Conservation (phyloP, 345 rosid species). For the Euphorbia peplus region DNA sequence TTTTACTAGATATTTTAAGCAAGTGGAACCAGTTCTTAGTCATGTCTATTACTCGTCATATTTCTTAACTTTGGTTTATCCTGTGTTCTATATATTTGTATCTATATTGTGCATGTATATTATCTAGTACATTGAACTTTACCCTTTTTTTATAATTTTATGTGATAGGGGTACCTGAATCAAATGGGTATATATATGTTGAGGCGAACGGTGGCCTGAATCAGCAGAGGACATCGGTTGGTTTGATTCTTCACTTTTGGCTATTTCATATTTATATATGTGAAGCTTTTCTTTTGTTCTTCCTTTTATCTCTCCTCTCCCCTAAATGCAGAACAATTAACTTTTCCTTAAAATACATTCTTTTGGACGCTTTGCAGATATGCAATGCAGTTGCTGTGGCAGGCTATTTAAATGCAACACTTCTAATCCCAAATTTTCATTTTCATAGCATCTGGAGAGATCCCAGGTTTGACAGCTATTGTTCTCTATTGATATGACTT, state of each 20-base stretch:
- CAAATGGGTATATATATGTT: constrained; percentile 89
- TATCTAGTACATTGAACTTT: constrained; percentile 1
- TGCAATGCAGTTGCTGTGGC: constrained; percentile 99
- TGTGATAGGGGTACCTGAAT: constrained; percentile 74
- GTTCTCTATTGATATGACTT: not conserved
- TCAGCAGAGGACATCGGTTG: constrained; percentile 99
- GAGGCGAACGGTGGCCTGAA: constrained; percentile 98
- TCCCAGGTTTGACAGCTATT: constrained; percentile 63
- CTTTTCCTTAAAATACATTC: constrained; percentile 22
- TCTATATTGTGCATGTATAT: not conserved
- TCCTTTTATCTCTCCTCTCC: not conserved
- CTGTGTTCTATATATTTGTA: not conserved
- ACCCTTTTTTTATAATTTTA: constrained; percentile 11
- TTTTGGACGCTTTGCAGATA: constrained; percentile 56
- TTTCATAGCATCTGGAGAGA: constrained; percentile 98
- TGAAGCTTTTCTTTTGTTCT: not conserved
- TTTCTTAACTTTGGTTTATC: not conserved
- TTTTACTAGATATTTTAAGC: not conserved
- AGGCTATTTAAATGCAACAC: constrained; percentile 96
- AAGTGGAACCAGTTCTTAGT: no score
- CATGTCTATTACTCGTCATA: not conserved
- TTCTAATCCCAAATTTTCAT: constrained; percentile 89
- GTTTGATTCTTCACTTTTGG: constrained; percentile 33
- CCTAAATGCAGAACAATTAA: constrained; percentile 1
- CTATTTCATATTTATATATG: not conserved